Percentiles rank a stretch among this genome's conserved stretches.
Evolutionary conservation across 2,329 filamentous ascomycete genomes (phyloP).

Genomic region (Coniella vitis): DNA sequence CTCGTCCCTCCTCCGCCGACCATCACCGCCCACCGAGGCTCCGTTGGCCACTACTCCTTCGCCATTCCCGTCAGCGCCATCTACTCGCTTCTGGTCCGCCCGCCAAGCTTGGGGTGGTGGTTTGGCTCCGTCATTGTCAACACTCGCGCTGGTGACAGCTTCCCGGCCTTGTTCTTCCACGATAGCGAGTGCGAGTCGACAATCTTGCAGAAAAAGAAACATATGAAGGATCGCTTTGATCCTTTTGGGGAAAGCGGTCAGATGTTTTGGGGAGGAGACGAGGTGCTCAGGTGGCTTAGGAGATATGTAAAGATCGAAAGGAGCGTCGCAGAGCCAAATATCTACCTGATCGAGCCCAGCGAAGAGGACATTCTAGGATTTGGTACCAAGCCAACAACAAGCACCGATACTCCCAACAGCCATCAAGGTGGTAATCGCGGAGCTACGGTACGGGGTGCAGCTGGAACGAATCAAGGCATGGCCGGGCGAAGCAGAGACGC

Average conservation of each 20-base stretch:
- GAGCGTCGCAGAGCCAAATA: slow-evolving; percentile 78
- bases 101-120: slow-evolving; percentile 96
- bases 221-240: slow-evolving; percentile 78
- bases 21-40: slow-evolving; percentile 65
- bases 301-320: slow-evolving; percentile 78
- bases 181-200: slow-evolving; percentile 95
- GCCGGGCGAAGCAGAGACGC: slow-evolving; percentile 49
- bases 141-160: slow-evolving; percentile 80
- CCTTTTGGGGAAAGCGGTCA: slow-evolving; percentile 79
- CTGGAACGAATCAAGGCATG: slow-evolving; percentile 23
- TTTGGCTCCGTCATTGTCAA: slow-evolving; percentile 95
- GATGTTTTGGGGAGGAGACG: slow-evolving; percentile 97
- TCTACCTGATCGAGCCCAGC: slow-evolving; percentile 84
- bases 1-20: slow-evolving; percentile 89
- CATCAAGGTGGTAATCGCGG: slow-evolving; percentile 30
- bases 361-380: slow-evolving; percentile 81
- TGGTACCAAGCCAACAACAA: slow-evolving; percentile 52
- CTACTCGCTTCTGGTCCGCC: slow-evolving; percentile 83
- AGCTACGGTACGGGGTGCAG: slow-evolving; percentile 26
- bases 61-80: slow-evolving; percentile 84
- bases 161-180: slow-evolving; percentile 95
- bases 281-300: slow-evolving; percentile 85
- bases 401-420: slow-evolving; percentile 35
- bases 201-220: slow-evolving; percentile 84
- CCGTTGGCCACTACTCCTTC: slow-evolving; percentile 79